A percentile compares a stretch with the other conserved stretches of the same genome.
These are phyloP conservation scores for Saccharomyces hybrid DNA, from an alignment of 1,139 yeast species.

Conservation along the genomic window DNA sequence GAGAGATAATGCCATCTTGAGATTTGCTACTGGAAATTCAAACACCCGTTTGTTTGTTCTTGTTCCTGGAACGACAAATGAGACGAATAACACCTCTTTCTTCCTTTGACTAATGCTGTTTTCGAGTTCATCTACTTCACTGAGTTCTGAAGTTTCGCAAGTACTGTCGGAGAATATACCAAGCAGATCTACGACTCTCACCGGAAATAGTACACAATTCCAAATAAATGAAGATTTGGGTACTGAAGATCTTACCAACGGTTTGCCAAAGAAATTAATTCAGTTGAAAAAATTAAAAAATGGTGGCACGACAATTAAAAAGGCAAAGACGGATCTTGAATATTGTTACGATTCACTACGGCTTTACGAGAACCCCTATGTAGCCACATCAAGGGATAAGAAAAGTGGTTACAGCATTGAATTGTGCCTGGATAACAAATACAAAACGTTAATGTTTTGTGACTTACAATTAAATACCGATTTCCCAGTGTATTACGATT, in stretches of 20 bases:
- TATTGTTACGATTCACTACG: constrained; percentile 14
- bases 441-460: not conserved
- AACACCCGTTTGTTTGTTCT: not conserved
- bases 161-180: not conserved
- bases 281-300: constrained; percentile 11
- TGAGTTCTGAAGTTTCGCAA: not conserved
- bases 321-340: constrained; percentile 10
- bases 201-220: not conserved
- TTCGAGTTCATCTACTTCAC: not conserved
- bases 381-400: constrained; percentile 6
- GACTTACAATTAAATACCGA: not conserved
- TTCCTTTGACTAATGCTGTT: not conserved
- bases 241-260: not conserved
- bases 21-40: not conserved
- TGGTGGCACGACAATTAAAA: constrained; percentile 16
- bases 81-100: not conserved
- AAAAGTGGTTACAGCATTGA: constrained; percentile 2
- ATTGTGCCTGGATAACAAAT: constrained; percentile 3
- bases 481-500: not conserved
- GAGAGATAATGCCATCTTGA: not conserved
- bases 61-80: not conserved
- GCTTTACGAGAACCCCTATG: constrained; percentile 12
- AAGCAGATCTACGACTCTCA: not conserved
- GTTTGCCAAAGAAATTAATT: not conserved
- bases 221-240: not conserved